Evolutionary conservation across 2,329 filamentous ascomycete genomes (phyloP), one percentile per base, ranked within the genome.

Genomic region (Cordyceps cateniannulata): DNA sequence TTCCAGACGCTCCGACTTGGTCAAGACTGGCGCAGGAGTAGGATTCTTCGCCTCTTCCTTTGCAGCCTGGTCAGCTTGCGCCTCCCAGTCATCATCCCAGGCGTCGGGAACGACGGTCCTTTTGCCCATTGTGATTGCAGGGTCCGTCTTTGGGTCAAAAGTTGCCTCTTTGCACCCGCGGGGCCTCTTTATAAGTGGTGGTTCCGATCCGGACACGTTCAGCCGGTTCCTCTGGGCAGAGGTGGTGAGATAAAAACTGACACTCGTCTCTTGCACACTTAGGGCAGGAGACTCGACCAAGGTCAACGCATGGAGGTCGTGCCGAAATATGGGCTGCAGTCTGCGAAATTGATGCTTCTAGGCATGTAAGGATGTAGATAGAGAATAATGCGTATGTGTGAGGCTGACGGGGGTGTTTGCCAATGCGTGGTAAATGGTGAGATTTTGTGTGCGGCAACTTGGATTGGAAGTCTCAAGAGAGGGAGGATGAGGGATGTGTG

Each of bases 81-180:
- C 76, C 72, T 93, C 90, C 92, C 93, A 98, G 69, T 96, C 90
- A 68, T 95, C 89, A 38, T 93, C 91, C 93, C 93, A 97, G 22
- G 91, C 93, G 72, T 92, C 85, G 42, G 89, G 87, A 62, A 88
- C 73, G 24, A 73, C 74, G 18, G 66, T 62, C 40, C 72, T 76
- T 75, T 52, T 52, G 38, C 35, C 52, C 53, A 61, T 60, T 22
- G 40, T 16, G 27, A 27, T 14, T 18, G 14, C 12, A 7, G 20
- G 14, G 14, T 25, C 8, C 16, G 38, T 27, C 32, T 45, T 24
- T 22, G 52, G 12, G 4, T 10, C 9, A 1, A 7, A 20, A 27
- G 6, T 22, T 24, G 5, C 12, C 8, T 27, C 8, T 53, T 8
- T 14, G 14, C 8, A 35, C 5, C 8, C 32, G 32, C 3, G 32